phyloP scores from a whole-genome alignment of 2,329 filamentous ascomycete genomes.

The Cladosporium sp. region DNA sequence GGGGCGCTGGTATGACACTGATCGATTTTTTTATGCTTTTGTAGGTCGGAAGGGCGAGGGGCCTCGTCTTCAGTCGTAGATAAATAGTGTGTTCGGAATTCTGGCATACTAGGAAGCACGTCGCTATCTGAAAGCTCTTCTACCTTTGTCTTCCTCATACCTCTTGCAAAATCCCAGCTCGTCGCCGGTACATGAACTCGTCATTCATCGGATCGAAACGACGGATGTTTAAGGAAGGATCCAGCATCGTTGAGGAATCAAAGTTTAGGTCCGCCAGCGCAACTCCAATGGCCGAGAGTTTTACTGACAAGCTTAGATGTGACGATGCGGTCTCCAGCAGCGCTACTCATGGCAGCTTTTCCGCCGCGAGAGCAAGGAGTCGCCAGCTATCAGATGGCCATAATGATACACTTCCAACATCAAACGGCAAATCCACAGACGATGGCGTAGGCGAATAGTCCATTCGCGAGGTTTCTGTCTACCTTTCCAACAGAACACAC shows the following conservation, averaged over 20 bases:
- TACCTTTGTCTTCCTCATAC: not conserved
- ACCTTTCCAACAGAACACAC: not conserved
- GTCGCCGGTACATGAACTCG: conserved; percentile 1
- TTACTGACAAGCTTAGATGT: not conserved
- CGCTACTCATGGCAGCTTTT: conserved; percentile 6
- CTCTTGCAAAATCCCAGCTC: not conserved
- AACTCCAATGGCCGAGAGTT: too few relatives aligned
- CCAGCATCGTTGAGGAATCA: not conserved
- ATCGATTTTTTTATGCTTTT: too few relatives aligned
- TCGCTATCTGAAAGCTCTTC: not conserved
- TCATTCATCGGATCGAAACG: not conserved
- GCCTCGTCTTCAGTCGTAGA: too few relatives aligned
- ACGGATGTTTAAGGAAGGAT: not conserved
- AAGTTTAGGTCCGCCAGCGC: not conserved
- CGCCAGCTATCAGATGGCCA: not conserved
- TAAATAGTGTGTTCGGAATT: too few relatives aligned
- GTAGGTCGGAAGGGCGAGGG: too few relatives aligned
- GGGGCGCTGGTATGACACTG: too few relatives aligned
- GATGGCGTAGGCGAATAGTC: too few relatives aligned
- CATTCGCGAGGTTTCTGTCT: not conserved
- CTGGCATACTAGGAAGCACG: not conserved
- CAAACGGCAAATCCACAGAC: not conserved
- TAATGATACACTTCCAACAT: not conserved
- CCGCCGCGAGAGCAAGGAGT: not conserved
- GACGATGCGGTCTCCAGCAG: conserved; percentile 4